Evolutionary conservation across 179 eudicot species (phyloP).

Genomic region (Carnegiea gigantea): DNA sequence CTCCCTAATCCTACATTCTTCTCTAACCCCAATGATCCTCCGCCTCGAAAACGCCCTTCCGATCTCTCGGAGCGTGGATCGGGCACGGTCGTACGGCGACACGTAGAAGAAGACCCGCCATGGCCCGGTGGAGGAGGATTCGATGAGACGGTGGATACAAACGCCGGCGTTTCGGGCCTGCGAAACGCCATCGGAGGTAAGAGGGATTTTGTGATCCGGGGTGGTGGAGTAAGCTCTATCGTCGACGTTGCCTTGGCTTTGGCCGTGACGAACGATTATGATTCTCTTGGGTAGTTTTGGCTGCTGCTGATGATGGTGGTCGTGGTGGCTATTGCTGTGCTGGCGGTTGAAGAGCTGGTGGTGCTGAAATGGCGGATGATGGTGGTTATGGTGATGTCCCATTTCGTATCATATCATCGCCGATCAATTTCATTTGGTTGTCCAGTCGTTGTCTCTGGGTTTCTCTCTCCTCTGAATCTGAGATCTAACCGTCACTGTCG

Average conservation of each 20-base stretch:
- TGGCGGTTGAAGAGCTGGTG: conserved; percentile 28
- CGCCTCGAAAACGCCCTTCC: conserved; percentile 45
- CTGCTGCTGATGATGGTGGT: not conserved
- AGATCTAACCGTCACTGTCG: not conserved
- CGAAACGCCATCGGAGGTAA: conserved; percentile 33
- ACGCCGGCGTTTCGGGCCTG: conserved; percentile 40
- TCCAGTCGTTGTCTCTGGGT: not conserved
- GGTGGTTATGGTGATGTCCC: not conserved
- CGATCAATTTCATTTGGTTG: not conserved
- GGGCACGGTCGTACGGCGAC: conserved; percentile 50
- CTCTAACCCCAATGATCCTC: conserved; percentile 51
- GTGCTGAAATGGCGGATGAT: not conserved
- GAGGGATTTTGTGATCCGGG: conserved; percentile 49
- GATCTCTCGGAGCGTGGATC: conserved; percentile 54
- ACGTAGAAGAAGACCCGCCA: conserved; percentile 60
- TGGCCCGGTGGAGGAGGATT: conserved; percentile 1
- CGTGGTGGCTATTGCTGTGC: not conserved
- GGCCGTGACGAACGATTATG: conserved; percentile 46
- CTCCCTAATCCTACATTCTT: conserved; percentile 58
- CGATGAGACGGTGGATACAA: conserved; percentile 35
- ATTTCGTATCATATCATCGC: not conserved
- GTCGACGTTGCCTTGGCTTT: conserved; percentile 42
- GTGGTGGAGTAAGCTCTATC: conserved; percentile 35
- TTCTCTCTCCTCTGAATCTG: not conserved
- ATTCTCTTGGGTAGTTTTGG: conserved; percentile 43